Base-by-base conservation (phyloP, 805 yeast species). In the Cyberlindnera lachancei region DNA sequence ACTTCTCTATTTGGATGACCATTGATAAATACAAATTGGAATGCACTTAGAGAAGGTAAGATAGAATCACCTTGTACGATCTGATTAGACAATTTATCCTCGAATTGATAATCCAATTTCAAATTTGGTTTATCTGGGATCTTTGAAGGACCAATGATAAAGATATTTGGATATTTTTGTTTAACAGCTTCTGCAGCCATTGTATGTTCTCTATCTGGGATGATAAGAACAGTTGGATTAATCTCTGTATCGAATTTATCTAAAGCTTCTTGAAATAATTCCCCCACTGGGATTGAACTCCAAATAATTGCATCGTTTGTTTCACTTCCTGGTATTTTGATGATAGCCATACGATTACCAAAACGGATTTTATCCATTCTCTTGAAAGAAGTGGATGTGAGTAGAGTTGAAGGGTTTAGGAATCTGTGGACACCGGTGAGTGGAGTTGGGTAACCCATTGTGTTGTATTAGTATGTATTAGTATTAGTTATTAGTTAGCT, bases 121-220 rank as follows among this genome's bases (percentile, higher is more conserved):
- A 46, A 25, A 3, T 58, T 55, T 9, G 65, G 55, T 13, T 63
- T 63, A 23, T 55, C 55, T 10, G 45, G 42, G 25, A 56, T 45
- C 1, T 63, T 73, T 5, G 43, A 36, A 56, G 71, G 64, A 6
- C 78, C 83, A 38, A 79, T 63, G 18, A 79, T 52, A 44, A 69
- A 66, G 30, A 73, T 53, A 3, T 59, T 46, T 4, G 84, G 82
- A 48, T 58, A 66, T 33, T 56, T 52, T 14, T 61, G 58, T 47
- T 70, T 68, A 55, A 77, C 70, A 11, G 69, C 66, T 17, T 53
- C 47, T 10, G 77, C 71, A 3, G 79, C 82, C 72, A 79, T 56
- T 1, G 81, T 74, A 47, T 79, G 87, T 41, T 75, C 81, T 20
- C 41, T 46, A 46, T 79, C 83, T 3, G 86, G 85, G 29, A 79